Conservation (phyloP, 208 protist species). For the Trypanosoma conorhini region DNA sequence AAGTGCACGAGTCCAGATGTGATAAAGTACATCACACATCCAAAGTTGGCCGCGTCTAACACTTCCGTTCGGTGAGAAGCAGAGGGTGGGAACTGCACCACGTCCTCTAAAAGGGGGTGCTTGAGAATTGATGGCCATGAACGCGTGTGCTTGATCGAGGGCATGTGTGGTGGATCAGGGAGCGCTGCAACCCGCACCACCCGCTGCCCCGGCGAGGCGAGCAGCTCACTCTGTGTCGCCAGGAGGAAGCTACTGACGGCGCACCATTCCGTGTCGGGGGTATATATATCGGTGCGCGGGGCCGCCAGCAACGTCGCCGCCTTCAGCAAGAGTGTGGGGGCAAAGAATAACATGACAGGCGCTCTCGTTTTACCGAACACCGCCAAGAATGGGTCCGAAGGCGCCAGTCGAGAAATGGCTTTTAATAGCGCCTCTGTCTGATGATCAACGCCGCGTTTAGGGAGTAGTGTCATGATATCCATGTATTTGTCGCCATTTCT, state of each 20-base stretch:
- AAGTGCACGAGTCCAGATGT: slow-evolving; percentile 22
- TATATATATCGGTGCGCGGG: neutral
- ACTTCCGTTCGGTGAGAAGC: neutral
- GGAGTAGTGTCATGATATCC: neutral
- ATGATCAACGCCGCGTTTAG: neutral
- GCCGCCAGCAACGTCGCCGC: slow-evolving; percentile 3
- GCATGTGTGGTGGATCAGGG: slow-evolving; percentile 6
- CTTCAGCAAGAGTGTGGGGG: slow-evolving; percentile 4
- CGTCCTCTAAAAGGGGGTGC: slow-evolving; percentile 4
- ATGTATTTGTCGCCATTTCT: slow-evolving; percentile 5
- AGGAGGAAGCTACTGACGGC: slow-evolving; percentile 5
- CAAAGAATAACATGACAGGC: slow-evolving; percentile 17
- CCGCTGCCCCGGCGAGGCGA: slow-evolving; percentile 18
- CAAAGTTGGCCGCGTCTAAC: slow-evolving; percentile 10
- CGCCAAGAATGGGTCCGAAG: neutral
- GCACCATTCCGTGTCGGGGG: slow-evolving; percentile 1
- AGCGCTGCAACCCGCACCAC: slow-evolving; percentile 5
- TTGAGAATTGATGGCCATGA: slow-evolving; percentile 11
- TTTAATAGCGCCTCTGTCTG: neutral
- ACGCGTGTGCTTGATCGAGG: neutral
- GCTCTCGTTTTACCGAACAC: slow-evolving; percentile 11
- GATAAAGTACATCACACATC: slow-evolving; percentile 5
- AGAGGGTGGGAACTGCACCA: slow-evolving; percentile 6
- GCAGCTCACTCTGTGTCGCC: slow-evolving; percentile 4
- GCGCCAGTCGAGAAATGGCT: neutral